Base-by-base conservation (phyloP, 2,329 filamentous ascomycete genomes). In the Massarina eburnea region DNA sequence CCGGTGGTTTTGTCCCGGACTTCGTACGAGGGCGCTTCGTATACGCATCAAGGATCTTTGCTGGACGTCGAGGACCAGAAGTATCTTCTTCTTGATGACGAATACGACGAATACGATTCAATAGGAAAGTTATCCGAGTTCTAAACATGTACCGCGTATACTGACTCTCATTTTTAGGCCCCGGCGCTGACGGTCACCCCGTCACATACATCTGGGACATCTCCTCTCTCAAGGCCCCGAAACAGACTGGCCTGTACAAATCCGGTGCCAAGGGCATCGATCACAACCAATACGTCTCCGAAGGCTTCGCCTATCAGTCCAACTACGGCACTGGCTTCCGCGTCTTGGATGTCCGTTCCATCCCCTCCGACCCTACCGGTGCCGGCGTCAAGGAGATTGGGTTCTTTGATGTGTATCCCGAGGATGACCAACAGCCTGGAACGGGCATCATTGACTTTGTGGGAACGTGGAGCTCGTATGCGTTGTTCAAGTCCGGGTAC, bases 31-130 rank as follows among this genome's bases (percentile, higher is more conserved):
- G 80, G 80, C 32, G 77, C 76, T n/a, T 61, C 73, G 14, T 83
- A 83, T 66, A 81, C 79, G 1, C 81, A 84, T 58, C 80, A 82
- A 57, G 81, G 81, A 6, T 77, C 76, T 68, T 69, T 82, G 3
- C 70, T 80, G 14, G 68, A 71, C 48, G 55, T 58, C 19, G 52
- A 62, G 20, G 58, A 67, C 47, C 67, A 70, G 51, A 45, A 59
- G 9, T 70, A 64, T 45, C 53, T 71, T 15, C 59, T 71, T n/a
- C 61, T 71, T 5, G 68, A 71, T 22, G 68, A 71, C 30, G 68
- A 71, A 41, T 69, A 69, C 41, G 68, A 71, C 32, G 68, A 71
- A 52, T 69, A 68, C 49, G 67, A 71, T n/a, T n/a, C 54, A 55
- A 61, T 29, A 58, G n/a, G n/a, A n/a, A n/a, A n/a, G n/a, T n/a